Evolutionary conservation across 2,329 filamentous ascomycete species (phyloP).

Genomic region (Fusarium transvaalense): DNA sequence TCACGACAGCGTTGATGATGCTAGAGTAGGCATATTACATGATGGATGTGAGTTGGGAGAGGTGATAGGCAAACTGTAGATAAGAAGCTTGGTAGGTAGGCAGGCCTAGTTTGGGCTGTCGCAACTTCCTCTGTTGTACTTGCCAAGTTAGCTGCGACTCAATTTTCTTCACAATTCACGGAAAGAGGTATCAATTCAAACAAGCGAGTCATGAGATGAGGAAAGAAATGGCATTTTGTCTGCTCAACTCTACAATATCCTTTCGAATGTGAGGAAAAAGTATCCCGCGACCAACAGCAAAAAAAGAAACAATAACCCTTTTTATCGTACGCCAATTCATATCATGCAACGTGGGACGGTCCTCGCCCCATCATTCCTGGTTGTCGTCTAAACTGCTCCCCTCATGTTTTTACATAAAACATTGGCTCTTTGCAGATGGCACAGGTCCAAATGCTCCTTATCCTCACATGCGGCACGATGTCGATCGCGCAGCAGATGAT

Average conservation of each 20-base stretch:
- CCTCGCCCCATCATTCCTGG: conserved; percentile 63
- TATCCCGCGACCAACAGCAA: conserved; percentile 32
- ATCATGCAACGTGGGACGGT: conserved; percentile 62
- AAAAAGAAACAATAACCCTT: conserved; percentile 42
- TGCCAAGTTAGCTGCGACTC: neutral
- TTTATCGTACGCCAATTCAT: conserved; percentile 62
- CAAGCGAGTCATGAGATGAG: neutral
- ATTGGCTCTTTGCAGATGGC: conserved; percentile 49
- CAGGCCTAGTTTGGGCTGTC: neutral
- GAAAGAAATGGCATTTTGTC: conserved; percentile 40
- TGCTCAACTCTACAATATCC: conserved; percentile 40
- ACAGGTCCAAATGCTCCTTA: conserved; percentile 63
- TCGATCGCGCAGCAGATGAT: conserved; percentile 41
- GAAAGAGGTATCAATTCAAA: neutral
- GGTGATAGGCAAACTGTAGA: neutral
- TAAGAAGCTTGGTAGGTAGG: neutral
- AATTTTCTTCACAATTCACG: neutral
- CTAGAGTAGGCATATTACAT: neutral
- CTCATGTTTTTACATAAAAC: conserved; percentile 33
- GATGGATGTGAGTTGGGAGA: neutral
- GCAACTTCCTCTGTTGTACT: conserved; percentile 1
- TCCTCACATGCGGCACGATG: conserved; percentile 53
- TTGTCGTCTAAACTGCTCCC: conserved; percentile 44
- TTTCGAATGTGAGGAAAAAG: conserved; percentile 21
- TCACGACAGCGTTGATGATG: conserved; percentile 3